A percentile compares a stretch with the other conserved stretches of the same genome.
These are phyloP conservation scores for Coemansia sp. DNA, from an alignment of 192 early-diverging fungal genomes.

Conservation along the genomic window DNA sequence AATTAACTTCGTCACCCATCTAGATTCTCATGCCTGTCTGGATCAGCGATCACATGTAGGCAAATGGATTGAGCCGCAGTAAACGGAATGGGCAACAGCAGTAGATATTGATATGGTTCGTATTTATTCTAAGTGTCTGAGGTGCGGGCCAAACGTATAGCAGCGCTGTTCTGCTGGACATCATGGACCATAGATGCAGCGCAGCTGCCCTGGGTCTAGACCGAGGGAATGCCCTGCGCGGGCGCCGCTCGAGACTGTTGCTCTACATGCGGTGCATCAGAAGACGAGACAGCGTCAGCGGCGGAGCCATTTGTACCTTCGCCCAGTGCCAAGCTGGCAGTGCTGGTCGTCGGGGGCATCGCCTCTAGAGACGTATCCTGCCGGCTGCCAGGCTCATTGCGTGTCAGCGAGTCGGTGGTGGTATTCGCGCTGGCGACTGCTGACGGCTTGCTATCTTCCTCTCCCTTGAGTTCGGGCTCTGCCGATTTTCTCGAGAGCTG, in stretches of 20 bases:
- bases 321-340: background rate
- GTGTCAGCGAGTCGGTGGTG: background rate
- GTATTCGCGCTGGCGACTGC: background rate
- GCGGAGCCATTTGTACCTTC: conserved; percentile 8
- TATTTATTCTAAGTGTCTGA: conserved; percentile 1
- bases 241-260: conserved; percentile 8
- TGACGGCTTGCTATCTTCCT: background rate
- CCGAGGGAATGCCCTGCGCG: background rate
- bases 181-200: too few species aligned
- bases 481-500: conserved; percentile 19
- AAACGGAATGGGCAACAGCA: background rate
- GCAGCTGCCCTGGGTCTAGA: background rate
- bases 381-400: background rate
- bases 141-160: background rate
- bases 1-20: too few species aligned
- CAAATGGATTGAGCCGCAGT: too few species aligned
- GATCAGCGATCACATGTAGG: too few species aligned
- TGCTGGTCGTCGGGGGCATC: background rate
- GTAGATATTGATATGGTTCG: background rate
- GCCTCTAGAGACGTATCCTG: background rate
- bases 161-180: background rate
- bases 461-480: background rate
- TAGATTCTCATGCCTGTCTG: too few species aligned
- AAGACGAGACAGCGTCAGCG: background rate
- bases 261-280: background rate